Evolutionary conservation across 768 basidiomycete species (phyloP), one percentile per base, ranked within the genome.

Genomic region (Rhizopogon roseolus): DNA sequence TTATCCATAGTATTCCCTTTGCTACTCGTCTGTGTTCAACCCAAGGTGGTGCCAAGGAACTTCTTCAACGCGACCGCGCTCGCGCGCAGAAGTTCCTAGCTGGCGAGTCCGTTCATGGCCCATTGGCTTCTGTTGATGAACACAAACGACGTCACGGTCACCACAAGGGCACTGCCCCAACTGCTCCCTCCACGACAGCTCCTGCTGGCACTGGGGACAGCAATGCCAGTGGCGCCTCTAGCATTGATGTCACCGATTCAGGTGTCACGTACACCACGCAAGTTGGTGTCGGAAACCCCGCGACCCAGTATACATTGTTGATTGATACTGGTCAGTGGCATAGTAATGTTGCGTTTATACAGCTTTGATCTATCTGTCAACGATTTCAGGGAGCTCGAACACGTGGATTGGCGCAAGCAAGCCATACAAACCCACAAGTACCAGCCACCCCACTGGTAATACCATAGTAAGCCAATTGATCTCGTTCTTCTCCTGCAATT

Each of bases 371-470:
- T 22, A n/a, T 46, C 16, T 22, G 10, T 25, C 41, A 17, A 17
- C 43, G 37, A 37, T 40, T 58, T 60, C 42, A 65, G 76, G 64
- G 58, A 73, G 66, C 67, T 76, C 67, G 51, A 77, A 77, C 64
- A 78, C 77, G n/a, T 82, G 81, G 81, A 64, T 81, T 36, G 81
- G 81, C 38, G 81, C 81, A 9, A 67, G 64, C 57, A 71, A 68
- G 63, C 53, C 62, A 49, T 84, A 76, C 63, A 65, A 55, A 2
- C 71, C 65, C 27, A 79, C 80, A 1, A 69, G 65, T 41, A 75
- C 79, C 5, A 75, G 74, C 64, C 64, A 71, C 52, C 59, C 54
- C 57, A 75, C 74, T 16, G 65, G 68, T 11, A 57, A 67, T 45
- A 57, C 59, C 34, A 63, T 71, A 41, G 73, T 73, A 52, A 48